Evolutionary conservation across 1,139 yeast species (phyloP).

Genomic region (Pneumocystis oryctolagi): DNA sequence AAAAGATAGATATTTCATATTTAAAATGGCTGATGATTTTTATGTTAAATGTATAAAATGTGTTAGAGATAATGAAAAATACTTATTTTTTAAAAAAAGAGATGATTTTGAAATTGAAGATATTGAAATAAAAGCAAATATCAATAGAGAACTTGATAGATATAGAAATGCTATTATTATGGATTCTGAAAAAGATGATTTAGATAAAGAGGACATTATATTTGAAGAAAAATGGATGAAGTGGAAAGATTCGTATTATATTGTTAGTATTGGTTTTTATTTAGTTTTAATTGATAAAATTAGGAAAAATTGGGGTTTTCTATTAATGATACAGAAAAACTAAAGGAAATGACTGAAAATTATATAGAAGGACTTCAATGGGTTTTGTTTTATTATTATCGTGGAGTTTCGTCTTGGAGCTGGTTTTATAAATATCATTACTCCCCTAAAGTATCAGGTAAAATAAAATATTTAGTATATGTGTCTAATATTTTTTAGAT

Average conservation of each 20-base stretch:
- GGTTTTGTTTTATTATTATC: conserved; percentile 81
- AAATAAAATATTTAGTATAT: neutral
- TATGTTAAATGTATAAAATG: conserved; percentile 32
- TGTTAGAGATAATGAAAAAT: conserved; percentile 39
- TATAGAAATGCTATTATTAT: conserved; percentile 56
- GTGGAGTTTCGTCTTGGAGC: conserved; percentile 87
- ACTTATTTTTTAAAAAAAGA: conserved; percentile 25
- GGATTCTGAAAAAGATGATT: conserved; percentile 46
- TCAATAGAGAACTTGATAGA: conserved; percentile 31
- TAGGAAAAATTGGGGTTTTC: conserved; percentile 60
- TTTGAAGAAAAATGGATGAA: conserved; percentile 42
- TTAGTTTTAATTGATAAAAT: neutral
- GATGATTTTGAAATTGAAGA: conserved; percentile 4
- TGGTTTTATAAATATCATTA: conserved; percentile 86
- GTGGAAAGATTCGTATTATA: conserved; percentile 76
- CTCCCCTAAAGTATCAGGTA: conserved; percentile 67
- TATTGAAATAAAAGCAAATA: conserved; percentile 17
- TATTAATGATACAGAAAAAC: conserved; percentile 35
- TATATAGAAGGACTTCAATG: conserved; percentile 90
- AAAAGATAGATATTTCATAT: neutral
- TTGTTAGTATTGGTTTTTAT: neutral
- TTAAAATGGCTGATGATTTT: conserved; percentile 12
- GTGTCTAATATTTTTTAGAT: conserved; percentile 28
- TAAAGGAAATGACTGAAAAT: conserved; percentile 54
- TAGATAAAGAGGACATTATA: conserved; percentile 26